A percentile compares a stretch with the other conserved stretches of the same genome.
Conservation (phyloP, 106 monocot genomes). For the Triglochin maritima region DNA sequence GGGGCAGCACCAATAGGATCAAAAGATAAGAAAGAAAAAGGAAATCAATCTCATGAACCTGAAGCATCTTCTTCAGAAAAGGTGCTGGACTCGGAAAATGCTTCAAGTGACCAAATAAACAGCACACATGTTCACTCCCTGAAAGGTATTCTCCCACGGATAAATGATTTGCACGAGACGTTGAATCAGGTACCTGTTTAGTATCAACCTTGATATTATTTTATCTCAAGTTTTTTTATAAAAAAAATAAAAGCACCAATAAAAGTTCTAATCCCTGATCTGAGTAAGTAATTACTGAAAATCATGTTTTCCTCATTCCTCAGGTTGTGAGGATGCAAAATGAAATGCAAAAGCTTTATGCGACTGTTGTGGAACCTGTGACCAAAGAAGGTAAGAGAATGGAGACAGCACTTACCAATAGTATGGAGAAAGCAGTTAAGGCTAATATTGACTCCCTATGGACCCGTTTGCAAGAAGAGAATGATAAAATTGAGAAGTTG, state of each 20-base stretch:
- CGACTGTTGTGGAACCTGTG: conserved; percentile 29
- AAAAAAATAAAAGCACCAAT: too few relatives aligned
- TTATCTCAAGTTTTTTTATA: too few relatives aligned
- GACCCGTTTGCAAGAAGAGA: conserved; percentile 70
- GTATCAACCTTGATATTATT: background rate
- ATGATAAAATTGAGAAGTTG: conserved; percentile 61
- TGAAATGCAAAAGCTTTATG: conserved; percentile 69
- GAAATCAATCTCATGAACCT: conserved; percentile 28
- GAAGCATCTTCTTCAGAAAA: conserved; percentile 24
- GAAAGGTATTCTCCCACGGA: conserved; percentile 30
- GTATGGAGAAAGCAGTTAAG: conserved; percentile 79
- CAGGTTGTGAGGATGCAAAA: conserved; percentile 63
- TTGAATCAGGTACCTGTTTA: conserved; percentile 52
- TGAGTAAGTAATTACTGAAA: too few relatives aligned
- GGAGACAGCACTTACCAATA: conserved; percentile 62
- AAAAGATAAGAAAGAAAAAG: conserved; percentile 46
- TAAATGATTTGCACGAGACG: conserved; percentile 41
- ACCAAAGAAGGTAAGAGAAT: conserved; percentile 78
- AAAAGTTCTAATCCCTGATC: too few relatives aligned
- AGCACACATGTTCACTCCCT: background rate
- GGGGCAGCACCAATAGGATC: conserved; percentile 11
- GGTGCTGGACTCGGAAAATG: conserved; percentile 43
- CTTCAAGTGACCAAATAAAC: conserved; percentile 10
- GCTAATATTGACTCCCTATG: conserved; percentile 67
- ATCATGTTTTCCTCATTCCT: background rate